These are phyloP conservation scores for Fusarium sp. DNA, from an alignment of 2,329 filamentous ascomycete genomes.

Conservation along the genomic window DNA sequence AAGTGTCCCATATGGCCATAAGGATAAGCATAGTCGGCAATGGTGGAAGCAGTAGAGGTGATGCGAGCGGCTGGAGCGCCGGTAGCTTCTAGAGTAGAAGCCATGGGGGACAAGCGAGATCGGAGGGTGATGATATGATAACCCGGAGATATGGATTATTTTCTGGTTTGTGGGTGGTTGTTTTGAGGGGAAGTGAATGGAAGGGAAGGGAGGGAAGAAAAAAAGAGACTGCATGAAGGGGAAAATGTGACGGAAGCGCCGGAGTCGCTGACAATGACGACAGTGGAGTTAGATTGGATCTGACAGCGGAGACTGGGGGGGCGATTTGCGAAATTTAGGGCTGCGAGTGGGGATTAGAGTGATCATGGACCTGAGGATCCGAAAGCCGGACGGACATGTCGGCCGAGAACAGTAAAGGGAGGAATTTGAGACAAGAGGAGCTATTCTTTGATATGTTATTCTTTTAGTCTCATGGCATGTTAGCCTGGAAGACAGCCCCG, in stretches of 20 bases:
- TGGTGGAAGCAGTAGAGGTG: slow-evolving; percentile 43
- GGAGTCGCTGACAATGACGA: slow-evolving; percentile 32
- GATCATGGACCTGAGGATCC: slow-evolving; percentile 6
- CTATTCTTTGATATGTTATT: not conserved
- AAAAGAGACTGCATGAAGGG: slow-evolving; percentile 14
- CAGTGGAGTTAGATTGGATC: slow-evolving; percentile 26
- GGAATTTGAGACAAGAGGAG: not conserved
- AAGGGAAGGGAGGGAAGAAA: not conserved
- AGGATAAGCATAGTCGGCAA: slow-evolving; percentile 66
- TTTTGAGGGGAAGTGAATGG: not conserved
- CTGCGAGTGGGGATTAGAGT: slow-evolving; percentile 6
- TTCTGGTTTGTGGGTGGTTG: not conserved
- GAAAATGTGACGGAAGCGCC: slow-evolving; percentile 36
- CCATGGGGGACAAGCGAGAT: slow-evolving; percentile 37
- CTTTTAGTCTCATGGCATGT: no score
- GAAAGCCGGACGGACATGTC: slow-evolving; percentile 18
- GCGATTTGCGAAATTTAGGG: slow-evolving; percentile 16
- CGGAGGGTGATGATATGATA: not conserved
- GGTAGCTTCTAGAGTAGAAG: slow-evolving; percentile 36
- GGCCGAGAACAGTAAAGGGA: slow-evolving; percentile 10
- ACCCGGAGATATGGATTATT: not conserved
- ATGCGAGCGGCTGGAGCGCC: slow-evolving; percentile 42
- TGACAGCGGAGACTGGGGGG: slow-evolving; percentile 15
- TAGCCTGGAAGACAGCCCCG: no score
- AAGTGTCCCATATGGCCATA: slow-evolving; percentile 85